Evolutionary conservation across 345 rosid genomes (phyloP).

Genomic region (Salix purpurea): DNA sequence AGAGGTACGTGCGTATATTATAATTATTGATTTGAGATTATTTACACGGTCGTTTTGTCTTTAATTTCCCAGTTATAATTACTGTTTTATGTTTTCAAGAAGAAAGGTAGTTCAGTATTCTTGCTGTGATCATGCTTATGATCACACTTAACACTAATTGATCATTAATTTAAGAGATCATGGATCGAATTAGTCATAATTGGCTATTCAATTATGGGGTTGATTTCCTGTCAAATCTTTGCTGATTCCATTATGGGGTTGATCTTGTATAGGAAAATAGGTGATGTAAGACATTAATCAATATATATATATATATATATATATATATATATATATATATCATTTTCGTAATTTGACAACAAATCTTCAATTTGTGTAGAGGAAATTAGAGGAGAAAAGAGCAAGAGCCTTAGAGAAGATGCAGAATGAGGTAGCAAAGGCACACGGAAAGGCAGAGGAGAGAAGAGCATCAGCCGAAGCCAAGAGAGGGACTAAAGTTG

Average conservation of each 20-base stretch:
- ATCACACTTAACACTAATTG: not conserved
- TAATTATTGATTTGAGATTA: not conserved
- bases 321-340: no score
- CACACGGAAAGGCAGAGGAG: constrained; percentile 86
- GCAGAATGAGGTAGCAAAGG: constrained; percentile 78
- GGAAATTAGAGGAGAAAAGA: constrained; percentile 91
- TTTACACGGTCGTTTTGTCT: not conserved
- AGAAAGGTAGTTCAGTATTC: no score
- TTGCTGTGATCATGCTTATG: not conserved
- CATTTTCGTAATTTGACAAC: not conserved
- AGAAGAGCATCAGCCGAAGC: constrained; percentile 84
- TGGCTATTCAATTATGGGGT: not conserved
- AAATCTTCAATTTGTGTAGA: constrained; percentile 35
- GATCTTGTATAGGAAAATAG: not conserved
- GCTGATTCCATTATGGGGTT: not conserved
- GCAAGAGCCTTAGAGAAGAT: constrained; percentile 83
- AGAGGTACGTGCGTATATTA: constrained; percentile 47
- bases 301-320: not conserved
- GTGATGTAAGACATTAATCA: not conserved
- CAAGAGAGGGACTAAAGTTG: constrained; percentile 73
- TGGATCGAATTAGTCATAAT: not conserved
- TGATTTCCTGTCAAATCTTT: not conserved
- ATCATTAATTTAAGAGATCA: not conserved
- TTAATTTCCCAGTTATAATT: not conserved
- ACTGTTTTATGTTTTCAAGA: not conserved